These are phyloP conservation scores for Oryza glumipatula DNA, from an alignment of 176 grass and related monocot genomes.

Conservation along the genomic window DNA sequence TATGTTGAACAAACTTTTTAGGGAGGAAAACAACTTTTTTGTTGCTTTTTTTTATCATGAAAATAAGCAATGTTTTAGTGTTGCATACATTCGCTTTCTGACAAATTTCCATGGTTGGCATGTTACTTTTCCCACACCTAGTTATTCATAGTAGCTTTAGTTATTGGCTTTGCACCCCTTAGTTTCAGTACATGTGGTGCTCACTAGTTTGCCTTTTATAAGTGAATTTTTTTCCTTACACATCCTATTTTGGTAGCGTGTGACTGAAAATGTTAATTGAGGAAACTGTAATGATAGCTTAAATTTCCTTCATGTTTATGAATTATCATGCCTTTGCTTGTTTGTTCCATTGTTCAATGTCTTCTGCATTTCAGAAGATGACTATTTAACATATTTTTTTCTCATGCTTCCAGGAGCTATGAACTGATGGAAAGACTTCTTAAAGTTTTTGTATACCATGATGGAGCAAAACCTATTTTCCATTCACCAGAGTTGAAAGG, in stretches of 20 bases:
- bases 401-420: slow-evolving; percentile 78
- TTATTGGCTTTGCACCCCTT: background rate
- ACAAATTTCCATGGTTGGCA: background rate
- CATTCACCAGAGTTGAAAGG: slow-evolving; percentile 79
- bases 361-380: slow-evolving; percentile 19
- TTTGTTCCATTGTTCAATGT: background rate
- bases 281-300: background rate
- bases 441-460: slow-evolving; percentile 87
- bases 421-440: slow-evolving; percentile 84
- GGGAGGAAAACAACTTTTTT: background rate
- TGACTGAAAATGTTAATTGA: slow-evolving; percentile 4
- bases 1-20: background rate
- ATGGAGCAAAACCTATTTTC: slow-evolving; percentile 80
- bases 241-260: background rate
- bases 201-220: background rate
- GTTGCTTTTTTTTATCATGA: background rate
- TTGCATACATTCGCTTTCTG: background rate
- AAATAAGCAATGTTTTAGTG: background rate
- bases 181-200: background rate
- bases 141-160: background rate
- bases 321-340: background rate
- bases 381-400: background rate
- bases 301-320: background rate
- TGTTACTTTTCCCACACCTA: background rate
- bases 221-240: background rate